Percentiles rank a stretch among this genome's conserved stretches.
phyloP scores from a whole-genome alignment of 495 filamentous ascomycete species.

The Xylaria nigripes region DNA sequence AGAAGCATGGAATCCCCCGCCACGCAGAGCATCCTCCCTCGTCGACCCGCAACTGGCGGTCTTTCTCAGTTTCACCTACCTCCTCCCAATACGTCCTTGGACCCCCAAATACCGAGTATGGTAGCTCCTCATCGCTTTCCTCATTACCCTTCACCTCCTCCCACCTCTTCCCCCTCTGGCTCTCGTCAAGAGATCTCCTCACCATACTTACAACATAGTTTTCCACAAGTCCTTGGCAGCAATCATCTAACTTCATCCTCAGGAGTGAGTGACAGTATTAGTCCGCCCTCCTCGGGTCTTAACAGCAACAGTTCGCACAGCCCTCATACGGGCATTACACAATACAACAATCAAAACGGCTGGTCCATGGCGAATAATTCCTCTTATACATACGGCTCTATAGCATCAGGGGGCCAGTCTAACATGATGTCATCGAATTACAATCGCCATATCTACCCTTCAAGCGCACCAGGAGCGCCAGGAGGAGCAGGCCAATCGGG shows the following conservation, averaged over 20 bases:
- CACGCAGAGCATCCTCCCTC: slow-evolving; percentile 24
- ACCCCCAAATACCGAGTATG: slow-evolving; percentile 25
- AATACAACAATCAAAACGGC: slow-evolving; percentile 40
- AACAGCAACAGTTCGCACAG: slow-evolving; percentile 46
- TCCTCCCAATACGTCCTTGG: slow-evolving; percentile 17
- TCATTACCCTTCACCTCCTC: neutral
- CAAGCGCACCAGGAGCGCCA: slow-evolving; percentile 29
- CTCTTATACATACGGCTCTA: slow-evolving; percentile 39
- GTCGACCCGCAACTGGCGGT: slow-evolving; percentile 23
- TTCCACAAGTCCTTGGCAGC: slow-evolving; percentile 9
- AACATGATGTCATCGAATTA: slow-evolving; percentile 28
- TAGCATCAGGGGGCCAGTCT: slow-evolving; percentile 31
- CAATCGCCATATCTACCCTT: slow-evolving; percentile 46
- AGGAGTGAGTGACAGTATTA: slow-evolving; percentile 50
- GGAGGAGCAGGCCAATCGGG: slow-evolving; percentile 5
- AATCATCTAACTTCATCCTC: slow-evolving; percentile 37
- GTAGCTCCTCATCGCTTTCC: slow-evolving; percentile 7
- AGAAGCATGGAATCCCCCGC: slow-evolving; percentile 24
- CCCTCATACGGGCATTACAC: slow-evolving; percentile 40
- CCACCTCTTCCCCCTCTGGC: neutral
- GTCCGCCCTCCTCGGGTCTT: slow-evolving; percentile 50
- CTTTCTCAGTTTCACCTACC: slow-evolving; percentile 26
- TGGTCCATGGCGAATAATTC: slow-evolving; percentile 48
- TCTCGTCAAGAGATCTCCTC: neutral
- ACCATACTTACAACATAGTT: neutral